Evolutionary conservation across 1,139 yeast genomes (phyloP).

Genomic region (Zygosaccharomyces pseudobailii): DNA sequence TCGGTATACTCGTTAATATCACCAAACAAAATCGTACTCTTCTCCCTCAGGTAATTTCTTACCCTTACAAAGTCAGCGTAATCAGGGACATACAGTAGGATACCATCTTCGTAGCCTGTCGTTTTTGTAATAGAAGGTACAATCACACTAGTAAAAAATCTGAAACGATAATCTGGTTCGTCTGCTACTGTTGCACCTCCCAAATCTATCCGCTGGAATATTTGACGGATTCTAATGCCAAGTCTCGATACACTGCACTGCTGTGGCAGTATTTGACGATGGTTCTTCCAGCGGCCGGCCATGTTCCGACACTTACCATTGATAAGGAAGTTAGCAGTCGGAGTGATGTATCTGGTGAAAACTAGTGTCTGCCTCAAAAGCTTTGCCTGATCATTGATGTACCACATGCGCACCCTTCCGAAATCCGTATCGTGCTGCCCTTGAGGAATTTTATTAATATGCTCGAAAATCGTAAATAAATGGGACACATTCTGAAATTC

Average conservation of each 20-base stretch:
- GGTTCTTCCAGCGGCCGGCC: conserved; percentile 61
- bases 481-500: conserved; percentile 96
- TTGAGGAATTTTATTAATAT: conserved; percentile 70
- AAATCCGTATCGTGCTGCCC: conserved; percentile 84
- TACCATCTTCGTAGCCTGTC: conserved; percentile 58
- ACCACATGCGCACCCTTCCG: conserved; percentile 88
- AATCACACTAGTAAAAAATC: conserved; percentile 66
- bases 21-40: conserved; percentile 53
- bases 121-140: conserved; percentile 63
- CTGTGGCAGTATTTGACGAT: conserved; percentile 28
- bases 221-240: conserved; percentile 61
- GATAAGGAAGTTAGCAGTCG: conserved; percentile 67
- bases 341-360: conserved; percentile 70
- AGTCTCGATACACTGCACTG: conserved; percentile 43
- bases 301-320: conserved; percentile 56
- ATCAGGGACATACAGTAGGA: conserved; percentile 75
- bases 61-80: conserved; percentile 82
- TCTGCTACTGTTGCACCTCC: conserved; percentile 46
- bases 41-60: conserved; percentile 62
- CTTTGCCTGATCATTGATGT: conserved; percentile 76
- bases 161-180: conserved; percentile 79
- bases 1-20: conserved; percentile 79
- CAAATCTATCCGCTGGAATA: conserved; percentile 61
- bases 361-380: conserved; percentile 73
- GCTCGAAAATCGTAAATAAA: conserved; percentile 62